A percentile compares a stretch with the other conserved stretches of the same genome.
These are phyloP conservation scores for Serendipita sp. DNA, from an alignment of 768 basidiomycete species.

Conservation along the genomic window DNA sequence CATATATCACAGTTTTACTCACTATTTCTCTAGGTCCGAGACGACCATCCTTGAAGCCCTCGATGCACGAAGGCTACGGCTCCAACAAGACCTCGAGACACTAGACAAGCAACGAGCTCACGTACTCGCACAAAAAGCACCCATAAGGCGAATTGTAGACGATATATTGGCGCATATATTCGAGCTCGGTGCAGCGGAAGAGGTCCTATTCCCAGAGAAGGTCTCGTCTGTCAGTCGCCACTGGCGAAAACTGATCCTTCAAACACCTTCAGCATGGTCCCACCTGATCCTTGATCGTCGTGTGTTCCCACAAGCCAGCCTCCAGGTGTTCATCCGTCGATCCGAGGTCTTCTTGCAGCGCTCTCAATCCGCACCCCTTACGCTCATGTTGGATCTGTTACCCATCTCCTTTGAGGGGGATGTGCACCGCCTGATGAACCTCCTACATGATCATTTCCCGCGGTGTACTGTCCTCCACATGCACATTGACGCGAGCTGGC, in stretches of 20 bases:
- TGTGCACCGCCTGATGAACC: background rate
- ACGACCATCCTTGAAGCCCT: background rate
- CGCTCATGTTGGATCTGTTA: background rate
- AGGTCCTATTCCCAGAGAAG: background rate
- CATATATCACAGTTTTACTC: too few species aligned
- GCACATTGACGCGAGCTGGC: background rate
- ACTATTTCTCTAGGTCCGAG: background rate
- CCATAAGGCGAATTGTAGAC: slow-evolving; percentile 1
- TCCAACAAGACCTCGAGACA: background rate
- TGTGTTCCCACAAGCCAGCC: background rate
- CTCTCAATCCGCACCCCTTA: background rate
- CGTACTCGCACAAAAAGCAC: background rate
- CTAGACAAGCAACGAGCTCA: slow-evolving; percentile 3
- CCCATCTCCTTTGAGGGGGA: background rate
- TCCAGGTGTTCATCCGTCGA: background rate
- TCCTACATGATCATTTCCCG: background rate
- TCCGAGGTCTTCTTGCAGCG: background rate
- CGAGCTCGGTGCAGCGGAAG: background rate
- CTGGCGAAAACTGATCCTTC: slow-evolving; percentile 1
- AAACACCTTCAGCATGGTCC: background rate
- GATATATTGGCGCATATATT: background rate
- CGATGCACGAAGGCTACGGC: background rate
- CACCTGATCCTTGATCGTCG: background rate
- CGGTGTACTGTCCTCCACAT: background rate
- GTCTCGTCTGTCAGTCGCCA: background rate